Conservation (phyloP, 169 alveolate species). For the Cryptosporidium tyzzeri region DNA sequence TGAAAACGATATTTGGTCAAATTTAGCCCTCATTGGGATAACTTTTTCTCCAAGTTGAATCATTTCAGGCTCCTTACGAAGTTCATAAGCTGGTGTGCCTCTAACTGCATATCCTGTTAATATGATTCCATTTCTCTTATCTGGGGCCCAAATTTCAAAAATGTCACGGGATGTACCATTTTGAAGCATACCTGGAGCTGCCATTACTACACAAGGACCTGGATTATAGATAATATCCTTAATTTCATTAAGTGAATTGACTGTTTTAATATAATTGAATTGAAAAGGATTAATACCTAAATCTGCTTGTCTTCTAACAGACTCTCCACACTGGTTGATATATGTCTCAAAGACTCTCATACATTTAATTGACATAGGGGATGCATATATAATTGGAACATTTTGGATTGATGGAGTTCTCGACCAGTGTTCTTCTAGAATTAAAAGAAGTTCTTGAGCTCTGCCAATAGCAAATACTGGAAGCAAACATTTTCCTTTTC, state of each 20-base stretch:
- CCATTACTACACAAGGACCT: slow-evolving; percentile 96
- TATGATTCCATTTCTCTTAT: slow-evolving; percentile 93
- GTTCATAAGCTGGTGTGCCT: slow-evolving; percentile 96
- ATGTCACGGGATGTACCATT: slow-evolving; percentile 95
- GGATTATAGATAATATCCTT: slow-evolving; percentile 77
- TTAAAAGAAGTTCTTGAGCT: slow-evolving; percentile 95
- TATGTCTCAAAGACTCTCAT: slow-evolving; percentile 94
- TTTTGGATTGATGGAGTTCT: slow-evolving; percentile 89
- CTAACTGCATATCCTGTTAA: slow-evolving; percentile 97
- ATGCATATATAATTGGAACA: slow-evolving; percentile 95
- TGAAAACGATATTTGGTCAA: slow-evolving; percentile 93
- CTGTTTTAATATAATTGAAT: slow-evolving; percentile 87
- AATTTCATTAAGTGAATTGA: slow-evolving; percentile 69
- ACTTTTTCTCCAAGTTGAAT: slow-evolving; percentile 86
- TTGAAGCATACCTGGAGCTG: slow-evolving; percentile 99
- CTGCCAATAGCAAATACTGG: slow-evolving; percentile 96
- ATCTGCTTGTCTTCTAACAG: slow-evolving; percentile 86
- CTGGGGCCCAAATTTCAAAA: slow-evolving; percentile 96
- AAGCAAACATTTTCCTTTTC: slow-evolving; percentile 94
- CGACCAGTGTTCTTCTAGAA: slow-evolving; percentile 96
- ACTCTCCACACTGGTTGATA: slow-evolving; percentile 95
- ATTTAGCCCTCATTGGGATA: slow-evolving; percentile 81
- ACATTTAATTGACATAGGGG: slow-evolving; percentile 95
- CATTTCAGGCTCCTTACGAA: slow-evolving; percentile 92
- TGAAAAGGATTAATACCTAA: slow-evolving; percentile 92